A percentile compares a stretch with the other conserved stretches of the same genome.
phyloP scores from a whole-genome alignment of 129 eudicot species.

The Escallonia rubra region DNA sequence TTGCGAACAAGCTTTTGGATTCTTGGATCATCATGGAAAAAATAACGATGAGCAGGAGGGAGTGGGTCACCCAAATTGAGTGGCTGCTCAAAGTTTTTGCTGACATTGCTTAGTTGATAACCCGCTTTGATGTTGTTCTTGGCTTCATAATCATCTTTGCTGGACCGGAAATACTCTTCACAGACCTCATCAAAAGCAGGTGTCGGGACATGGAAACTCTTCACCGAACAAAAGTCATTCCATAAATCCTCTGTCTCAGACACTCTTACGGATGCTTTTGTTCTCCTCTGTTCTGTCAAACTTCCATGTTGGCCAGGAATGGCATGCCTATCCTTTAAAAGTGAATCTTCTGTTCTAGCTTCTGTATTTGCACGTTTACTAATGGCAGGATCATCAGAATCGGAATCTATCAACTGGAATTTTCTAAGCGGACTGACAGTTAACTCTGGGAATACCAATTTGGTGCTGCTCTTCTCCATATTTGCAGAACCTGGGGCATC shows the following conservation, averaged over 20 bases:
- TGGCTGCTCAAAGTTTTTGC: constrained; percentile 18
- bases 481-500: constrained; percentile 32
- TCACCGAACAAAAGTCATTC: constrained; percentile 53
- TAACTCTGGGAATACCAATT: constrained; percentile 36
- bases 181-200: constrained; percentile 83
- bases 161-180: constrained; percentile 58
- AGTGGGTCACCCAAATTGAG: constrained; percentile 26
- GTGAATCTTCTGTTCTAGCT: constrained; percentile 17
- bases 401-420: constrained; percentile 76
- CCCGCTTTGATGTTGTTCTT: constrained; percentile 9
- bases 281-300: constrained; percentile 10
- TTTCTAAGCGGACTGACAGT: constrained; percentile 76
- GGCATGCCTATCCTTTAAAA: constrained; percentile 16
- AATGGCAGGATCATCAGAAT: constrained; percentile 46
- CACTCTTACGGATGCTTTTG: constrained; percentile 18
- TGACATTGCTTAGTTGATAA: constrained; percentile 11
- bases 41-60: constrained; percentile 66
- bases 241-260: constrained; percentile 50
- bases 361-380: constrained; percentile 14
- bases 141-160: constrained; percentile 29
- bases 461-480: constrained; percentile 27
- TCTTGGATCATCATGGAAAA: constrained; percentile 63
- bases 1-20: constrained; percentile 65
- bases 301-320: constrained; percentile 5
- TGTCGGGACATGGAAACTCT: constrained; percentile 50